Evolutionary conservation across 345 rosid genomes (phyloP), one percentile per base, ranked within the genome.

Genomic region (Brassica incana): DNA sequence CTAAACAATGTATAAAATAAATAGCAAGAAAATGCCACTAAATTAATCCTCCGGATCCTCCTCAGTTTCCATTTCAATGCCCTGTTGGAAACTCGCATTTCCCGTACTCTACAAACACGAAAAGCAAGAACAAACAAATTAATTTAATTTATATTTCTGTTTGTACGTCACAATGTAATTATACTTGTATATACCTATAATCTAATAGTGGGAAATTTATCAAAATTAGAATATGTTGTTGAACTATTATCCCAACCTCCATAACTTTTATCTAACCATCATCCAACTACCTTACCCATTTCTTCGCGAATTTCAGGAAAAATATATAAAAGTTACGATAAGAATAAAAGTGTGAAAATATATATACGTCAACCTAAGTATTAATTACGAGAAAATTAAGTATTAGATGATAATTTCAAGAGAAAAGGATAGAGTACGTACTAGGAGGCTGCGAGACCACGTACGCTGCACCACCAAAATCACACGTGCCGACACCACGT

Each of bases 391-490:
- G 50, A 43, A 10, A 40, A 43, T 10, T 10, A 43, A 10, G 1
- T 10, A 43, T 43, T 43, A 52, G n/a, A 52, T n/a, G 58, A 52
- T 52, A 52, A 52, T 52, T 1, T 52, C 8, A 0, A 45, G 30
- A 45, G 60, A 32, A 3, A 56, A 5, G 18, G 78, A 78, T 82
- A 74, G 72, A 59, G 65, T 65, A 82, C 91, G 81, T 73, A 95
- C 99, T 80, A 0, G 99, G 99, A 67, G 88, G 70, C 60, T 89
- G 90, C 5, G 89, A 81, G 83, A 88, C 96, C 35, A 93, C 92
- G 76, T 79, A 86, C 25, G 96, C 97, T 11, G 91, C 85, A 64
- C 97, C 97, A 8, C 88, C 90, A 80, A 95, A 95, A 10, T 90
- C 65, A 36, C 99, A 95, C 72, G 90, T 83, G 72, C 99, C 99